Evolutionary conservation across 768 basidiomycete genomes (phyloP), one percentile per base, ranked within the genome.

Genomic region (Asterophora parasitica): DNA sequence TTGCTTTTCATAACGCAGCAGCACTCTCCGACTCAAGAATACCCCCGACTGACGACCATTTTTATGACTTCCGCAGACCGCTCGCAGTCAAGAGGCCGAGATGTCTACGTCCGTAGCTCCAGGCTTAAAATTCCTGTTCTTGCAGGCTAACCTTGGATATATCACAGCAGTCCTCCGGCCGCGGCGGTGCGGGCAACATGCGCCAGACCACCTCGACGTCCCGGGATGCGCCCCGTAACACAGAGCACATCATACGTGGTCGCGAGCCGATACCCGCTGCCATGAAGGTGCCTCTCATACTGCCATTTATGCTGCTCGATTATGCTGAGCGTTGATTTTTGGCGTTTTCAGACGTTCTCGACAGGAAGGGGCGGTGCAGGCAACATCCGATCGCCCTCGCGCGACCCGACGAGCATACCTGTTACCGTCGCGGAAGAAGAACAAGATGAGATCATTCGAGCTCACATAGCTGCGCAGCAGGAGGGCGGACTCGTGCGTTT

Each of bases 341-440:
- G 2, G 10, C 23, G 4, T 23, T 3, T 3, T 1, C 56, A 79
- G 68, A 47, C 74, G 4, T 72, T 68, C 54, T 82, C 81, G n/a
- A 76, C 77, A 19, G 92, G 92, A 13, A 79, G 90, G 35, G 91
- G 92, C 15, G 92, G 92, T n/a, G 77, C 78, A 7, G 92, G 91
- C n/a, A 94, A 94, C 73, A 82, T 93, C 43, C 83, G 87, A 42
- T 85, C 88, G 1, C 83, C 83, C 0, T 88, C 88, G 7, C 77
- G 82, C 31, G 83, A 81, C 27, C 48, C 50, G 2, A 12, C 44
- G 34, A 44, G 48, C 56, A 62, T 1, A 53, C 54, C 39, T 0
- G 11, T 27, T 28, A 56, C 59, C 7, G 65, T 61, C 42, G 58
- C 55, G 4, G 65, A 68, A 46, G 70, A 77, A 54, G 58, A 68